Evolutionary conservation across 1,284 basidiomycete species (phyloP).

Genomic region (Pholiota adiposa): DNA sequence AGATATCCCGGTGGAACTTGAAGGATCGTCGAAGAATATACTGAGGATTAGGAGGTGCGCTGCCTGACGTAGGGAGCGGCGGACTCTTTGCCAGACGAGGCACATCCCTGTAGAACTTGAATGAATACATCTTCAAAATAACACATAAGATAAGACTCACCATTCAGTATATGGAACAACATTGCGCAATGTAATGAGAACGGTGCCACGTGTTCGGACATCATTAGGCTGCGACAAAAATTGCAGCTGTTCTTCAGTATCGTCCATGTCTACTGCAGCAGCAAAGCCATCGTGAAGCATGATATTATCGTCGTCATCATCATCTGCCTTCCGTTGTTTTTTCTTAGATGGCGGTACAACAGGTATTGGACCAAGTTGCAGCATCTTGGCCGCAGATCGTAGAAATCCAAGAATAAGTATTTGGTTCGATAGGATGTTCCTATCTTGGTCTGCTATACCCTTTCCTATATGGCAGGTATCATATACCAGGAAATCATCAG

Average conservation of each 20-base stretch:
- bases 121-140: background rate
- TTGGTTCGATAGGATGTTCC: slow-evolving; percentile 94
- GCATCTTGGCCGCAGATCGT: slow-evolving; percentile 67
- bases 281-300: slow-evolving; percentile 2
- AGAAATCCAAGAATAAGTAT: slow-evolving; percentile 87
- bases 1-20: slow-evolving; percentile 72
- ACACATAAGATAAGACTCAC: slow-evolving; percentile 42
- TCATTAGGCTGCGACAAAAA: slow-evolving; percentile 12
- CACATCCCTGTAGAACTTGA: slow-evolving; percentile 61
- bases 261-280: slow-evolving; percentile 8
- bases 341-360: slow-evolving; percentile 45
- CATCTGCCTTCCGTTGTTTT: slow-evolving; percentile 46
- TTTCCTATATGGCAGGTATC: slow-evolving; percentile 58
- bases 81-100: slow-evolving; percentile 81
- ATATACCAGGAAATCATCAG: slow-evolving; percentile 6
- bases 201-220: slow-evolving; percentile 52
- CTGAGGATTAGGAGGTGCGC: slow-evolving; percentile 58
- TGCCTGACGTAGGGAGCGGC: slow-evolving; percentile 48
- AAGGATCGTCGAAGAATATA: slow-evolving; percentile 86
- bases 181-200: slow-evolving; percentile 91
- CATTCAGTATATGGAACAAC: slow-evolving; percentile 89
- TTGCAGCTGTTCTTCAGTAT: slow-evolving; percentile 13
- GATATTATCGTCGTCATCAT: slow-evolving; percentile 37
- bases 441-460: slow-evolving; percentile 92
- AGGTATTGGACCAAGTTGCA: slow-evolving; percentile 66